A percentile compares a stretch with the other conserved stretches of the same genome.
These are phyloP conservation scores for Hemileccinum impolitum DNA, from an alignment of 768 basidiomycete species.

Conservation along the genomic window DNA sequence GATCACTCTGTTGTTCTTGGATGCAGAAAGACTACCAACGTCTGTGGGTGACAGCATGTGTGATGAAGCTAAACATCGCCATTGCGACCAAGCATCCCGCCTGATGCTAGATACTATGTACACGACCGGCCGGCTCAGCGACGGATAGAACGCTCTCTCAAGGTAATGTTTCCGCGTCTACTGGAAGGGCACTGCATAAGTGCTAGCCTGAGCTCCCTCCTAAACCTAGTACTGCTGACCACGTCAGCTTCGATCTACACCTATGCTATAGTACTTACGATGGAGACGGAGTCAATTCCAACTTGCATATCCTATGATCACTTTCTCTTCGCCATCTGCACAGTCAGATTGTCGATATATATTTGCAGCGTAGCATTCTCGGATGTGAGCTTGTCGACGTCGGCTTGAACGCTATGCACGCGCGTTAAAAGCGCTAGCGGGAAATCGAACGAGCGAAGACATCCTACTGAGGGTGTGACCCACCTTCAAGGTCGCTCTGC, in stretches of 20 bases:
- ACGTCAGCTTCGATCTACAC: background rate
- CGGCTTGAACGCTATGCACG: constrained; percentile 66
- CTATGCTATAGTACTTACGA: constrained; percentile 2
- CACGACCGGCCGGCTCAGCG: constrained; percentile 3
- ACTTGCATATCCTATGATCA: constrained; percentile 29
- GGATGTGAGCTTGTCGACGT: constrained; percentile 76
- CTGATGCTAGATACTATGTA: constrained; percentile 8
- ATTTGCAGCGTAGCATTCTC: constrained; percentile 82
- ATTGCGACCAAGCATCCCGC: background rate
- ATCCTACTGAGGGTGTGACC: constrained; percentile 18
- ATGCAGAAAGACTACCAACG: background rate
- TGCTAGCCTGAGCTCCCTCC: background rate
- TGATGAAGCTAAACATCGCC: background rate
- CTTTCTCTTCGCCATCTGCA: constrained; percentile 81
- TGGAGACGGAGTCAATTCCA: background rate
- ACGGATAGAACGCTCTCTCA: background rate
- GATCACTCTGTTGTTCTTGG: background rate
- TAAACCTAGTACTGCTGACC: background rate
- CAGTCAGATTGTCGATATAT: constrained; percentile 87
- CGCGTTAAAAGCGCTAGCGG: constrained; percentile 60
- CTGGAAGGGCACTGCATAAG: background rate
- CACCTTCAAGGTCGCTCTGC: constrained; percentile 77
- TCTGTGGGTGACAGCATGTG: background rate
- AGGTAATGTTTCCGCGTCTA: background rate
- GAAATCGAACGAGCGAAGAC: background rate